Conservation (phyloP, 192 early-diverging fungal species). For the Backusella macrospora region DNA sequence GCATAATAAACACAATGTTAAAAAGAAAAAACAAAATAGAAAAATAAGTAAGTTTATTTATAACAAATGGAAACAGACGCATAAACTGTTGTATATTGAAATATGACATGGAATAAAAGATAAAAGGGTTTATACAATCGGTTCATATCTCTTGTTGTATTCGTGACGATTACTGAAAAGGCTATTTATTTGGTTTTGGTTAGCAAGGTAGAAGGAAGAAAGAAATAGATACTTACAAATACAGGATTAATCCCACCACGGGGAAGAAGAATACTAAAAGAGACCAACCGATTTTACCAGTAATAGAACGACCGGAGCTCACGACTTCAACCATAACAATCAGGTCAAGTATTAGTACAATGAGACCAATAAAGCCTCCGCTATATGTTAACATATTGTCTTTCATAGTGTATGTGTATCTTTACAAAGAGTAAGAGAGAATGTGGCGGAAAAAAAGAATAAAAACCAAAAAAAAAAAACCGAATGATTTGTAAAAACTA, state of each 20-base stretch:
- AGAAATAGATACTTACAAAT: constrained; percentile 54
- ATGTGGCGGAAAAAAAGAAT: neutral
- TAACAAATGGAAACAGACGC: neutral
- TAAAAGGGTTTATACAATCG: neutral
- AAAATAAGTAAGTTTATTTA: too few relatives aligned
- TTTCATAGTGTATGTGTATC: neutral
- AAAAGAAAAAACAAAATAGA: too few relatives aligned
- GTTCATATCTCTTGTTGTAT: neutral
- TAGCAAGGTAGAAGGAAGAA: too few relatives aligned
- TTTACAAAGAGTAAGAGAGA: neutral
- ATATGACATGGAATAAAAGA: neutral
- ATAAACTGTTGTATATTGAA: neutral
- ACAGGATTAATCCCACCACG: constrained; percentile 55
- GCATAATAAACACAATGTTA: too few relatives aligned
- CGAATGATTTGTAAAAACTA: neutral
- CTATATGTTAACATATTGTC: constrained; percentile 38
- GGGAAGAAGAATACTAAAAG: constrained; percentile 66
- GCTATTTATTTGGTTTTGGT: neutral
- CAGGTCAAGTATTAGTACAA: constrained; percentile 59
- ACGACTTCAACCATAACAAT: constrained; percentile 62
- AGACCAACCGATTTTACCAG: constrained; percentile 58
- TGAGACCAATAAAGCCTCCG: constrained; percentile 39
- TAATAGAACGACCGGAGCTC: constrained; percentile 47
- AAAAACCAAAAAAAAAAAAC: neutral
- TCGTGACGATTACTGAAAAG: constrained; percentile 4